Evolutionary conservation across 1,139 yeast species (phyloP), one percentile per base, ranked within the genome.

Genomic region (Sugiyamaella sp.): DNA sequence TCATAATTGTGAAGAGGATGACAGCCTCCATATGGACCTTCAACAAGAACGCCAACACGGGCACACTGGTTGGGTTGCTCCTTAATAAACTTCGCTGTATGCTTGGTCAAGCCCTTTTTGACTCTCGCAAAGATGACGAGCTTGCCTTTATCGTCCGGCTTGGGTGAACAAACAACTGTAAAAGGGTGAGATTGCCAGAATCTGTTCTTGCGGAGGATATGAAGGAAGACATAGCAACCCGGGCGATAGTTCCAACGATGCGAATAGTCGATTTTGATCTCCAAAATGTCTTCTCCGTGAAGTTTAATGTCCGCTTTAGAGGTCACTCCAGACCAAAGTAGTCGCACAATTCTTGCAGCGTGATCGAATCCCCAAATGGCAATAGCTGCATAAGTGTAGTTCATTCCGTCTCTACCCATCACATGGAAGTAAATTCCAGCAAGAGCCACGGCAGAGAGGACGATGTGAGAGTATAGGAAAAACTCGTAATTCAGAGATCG

Each of bases 181-280:
- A 85, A 85, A 0, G 91, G 91, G 68, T 86, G 91, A 0, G 86
- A 80, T 65, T 86, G 89, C 66, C 78, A 68, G 42, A 80, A 77
- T 46, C 73, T 66, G 46, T 64, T 55, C 52, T 54, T 56, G 24
- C 63, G 53, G 39, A 82, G 66, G 5, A 49, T 21, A 17, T 53
- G 45, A 22, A 53, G 3, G 14, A 16, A 33, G 9, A 46, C 43
- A 37, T 44, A 46, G 16, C 46, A 40, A 3, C 56, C 56, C 9
- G 54, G 52, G 49, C 66, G 66, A 9, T 76, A 65, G 46, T 70
- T 70, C 78, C 83, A 76, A 8, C 63, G 54, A 17, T 66, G 59
- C 3, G 65, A 58, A 39, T 63, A 64, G 12, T 55, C 53, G 10
- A 71, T 61, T 12, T 62, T 59, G 21, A 71, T 57, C 25, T 69